Base-by-base conservation (phyloP, 2,329 filamentous ascomycete genomes). In the Aspergillus ustus region DNA sequence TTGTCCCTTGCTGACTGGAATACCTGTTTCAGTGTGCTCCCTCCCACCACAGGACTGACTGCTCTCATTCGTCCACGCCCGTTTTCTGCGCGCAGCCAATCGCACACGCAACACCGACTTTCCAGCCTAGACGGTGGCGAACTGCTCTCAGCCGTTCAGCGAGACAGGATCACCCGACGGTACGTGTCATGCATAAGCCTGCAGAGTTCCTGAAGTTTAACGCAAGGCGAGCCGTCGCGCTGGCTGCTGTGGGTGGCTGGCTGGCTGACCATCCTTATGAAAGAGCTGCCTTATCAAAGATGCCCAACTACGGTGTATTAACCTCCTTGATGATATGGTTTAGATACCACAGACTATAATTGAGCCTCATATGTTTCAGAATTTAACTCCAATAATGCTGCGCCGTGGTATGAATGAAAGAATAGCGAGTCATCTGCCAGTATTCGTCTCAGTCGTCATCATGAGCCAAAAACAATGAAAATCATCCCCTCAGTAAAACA, bases 301-400 rank as follows among this genome's bases (percentile, higher is more conserved):
- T 40, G 34, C 34, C 34, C 34, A 40, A 40, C 34, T 40, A 40
- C 37, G 40, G 17, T 17, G 50, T 46, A 19, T 53, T 34, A 31
- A 29, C 17, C 37, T 19, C 29, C 58, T 65, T 63, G 79, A 66
- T 79, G 73, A 56, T 70, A 40, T 11, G 9, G 72, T 69, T 79
- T 79, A 66, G 80, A 80, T 77, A 80, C 80, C 78, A 40, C 34
- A 40, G 34, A 13, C 34, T 40, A 40, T 80, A 60, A 50, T 45
- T 22, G 37, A 45, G 25, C 7, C 31, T 29, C 11, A 49, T 49
- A 29, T 40, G 34, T 40, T 40, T 40, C 34, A 40, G 34, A 40
- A 40, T 40, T 11, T 4, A 40, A 40, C 34, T 40, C 34, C 34
- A 40, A 40, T 40, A 40, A 40, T 40, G 34, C 34, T 40, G 34